Conservation (phyloP, 2,329 filamentous ascomycete genomes). For the Aspergillus clavatus region DNA sequence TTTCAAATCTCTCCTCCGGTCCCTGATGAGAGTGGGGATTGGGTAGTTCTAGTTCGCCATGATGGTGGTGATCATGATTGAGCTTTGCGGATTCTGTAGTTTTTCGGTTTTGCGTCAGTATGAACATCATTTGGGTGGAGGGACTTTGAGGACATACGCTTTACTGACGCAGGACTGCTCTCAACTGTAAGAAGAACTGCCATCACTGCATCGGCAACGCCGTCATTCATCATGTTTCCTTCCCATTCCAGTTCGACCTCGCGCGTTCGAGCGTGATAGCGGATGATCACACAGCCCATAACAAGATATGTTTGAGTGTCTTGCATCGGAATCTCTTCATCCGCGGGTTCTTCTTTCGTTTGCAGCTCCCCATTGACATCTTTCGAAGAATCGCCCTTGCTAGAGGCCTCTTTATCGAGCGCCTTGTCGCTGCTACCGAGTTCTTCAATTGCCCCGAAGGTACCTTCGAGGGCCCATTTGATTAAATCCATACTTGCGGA, state of each 20-base stretch:
- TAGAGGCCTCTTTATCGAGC: conserved; percentile 15
- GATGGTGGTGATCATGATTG: conserved; percentile 52
- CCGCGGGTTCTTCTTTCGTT: conserved; percentile 37
- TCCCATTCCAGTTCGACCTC: conserved; percentile 95
- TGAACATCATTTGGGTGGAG: background rate
- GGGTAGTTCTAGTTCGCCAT: conserved; percentile 42
- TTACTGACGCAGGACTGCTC: conserved; percentile 89
- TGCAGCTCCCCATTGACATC: conserved; percentile 37
- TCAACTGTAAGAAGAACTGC: conserved; percentile 88
- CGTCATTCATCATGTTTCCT: conserved; percentile 94
- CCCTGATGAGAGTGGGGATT: conserved; percentile 72
- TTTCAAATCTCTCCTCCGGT: conserved; percentile 71
- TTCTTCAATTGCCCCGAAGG: conserved; percentile 77
- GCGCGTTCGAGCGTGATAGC: conserved; percentile 64
- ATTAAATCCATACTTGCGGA: conserved; percentile 89
- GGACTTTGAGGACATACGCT: conserved; percentile 67
- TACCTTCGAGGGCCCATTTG: conserved; percentile 88
- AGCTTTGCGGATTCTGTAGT: conserved; percentile 54
- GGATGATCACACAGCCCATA: conserved; percentile 88
- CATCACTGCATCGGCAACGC: conserved; percentile 95
- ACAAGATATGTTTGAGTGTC: conserved; percentile 53
- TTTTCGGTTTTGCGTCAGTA: conserved; percentile 16
- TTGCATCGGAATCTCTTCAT: conserved; percentile 42
- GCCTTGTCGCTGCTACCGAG: conserved; percentile 25
- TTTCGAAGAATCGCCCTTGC: conserved; percentile 21